These are phyloP conservation scores for Ocimum tenuiflorum DNA, from an alignment of 257 asterid genomes.

Conservation along the genomic window DNA sequence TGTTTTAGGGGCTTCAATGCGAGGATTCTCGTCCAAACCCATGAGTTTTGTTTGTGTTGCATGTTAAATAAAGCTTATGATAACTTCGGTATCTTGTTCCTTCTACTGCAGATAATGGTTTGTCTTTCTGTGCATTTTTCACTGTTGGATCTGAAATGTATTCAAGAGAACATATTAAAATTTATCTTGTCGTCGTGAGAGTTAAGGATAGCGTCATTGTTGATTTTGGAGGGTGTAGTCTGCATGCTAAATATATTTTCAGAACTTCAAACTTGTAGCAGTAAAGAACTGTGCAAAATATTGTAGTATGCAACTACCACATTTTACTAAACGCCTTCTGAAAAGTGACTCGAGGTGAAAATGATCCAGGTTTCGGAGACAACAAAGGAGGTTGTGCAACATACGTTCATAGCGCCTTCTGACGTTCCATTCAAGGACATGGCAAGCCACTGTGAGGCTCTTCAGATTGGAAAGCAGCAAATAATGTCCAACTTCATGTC, in stretches of 20 bases:
- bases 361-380: slow-evolving; percentile 54
- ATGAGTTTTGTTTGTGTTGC: neutral
- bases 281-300: neutral
- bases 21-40: neutral
- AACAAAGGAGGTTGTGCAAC: slow-evolving; percentile 44
- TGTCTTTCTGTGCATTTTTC: neutral
- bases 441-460: slow-evolving; percentile 73
- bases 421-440: slow-evolving; percentile 58
- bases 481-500: slow-evolving; percentile 53
- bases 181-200: neutral
- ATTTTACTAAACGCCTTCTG: neutral
- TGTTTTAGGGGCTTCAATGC: neutral
- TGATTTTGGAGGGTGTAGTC: neutral
- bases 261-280: neutral
- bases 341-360: slow-evolving; percentile 9
- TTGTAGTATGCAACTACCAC: neutral
- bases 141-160: neutral
- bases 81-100: too few relatives aligned
- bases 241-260: neutral
- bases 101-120: neutral
- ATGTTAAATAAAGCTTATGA: neutral
- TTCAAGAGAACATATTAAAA: neutral
- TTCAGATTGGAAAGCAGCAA: slow-evolving; percentile 64
- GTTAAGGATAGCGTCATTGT: neutral
- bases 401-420: slow-evolving; percentile 35